phyloP scores from a whole-genome alignment of 2,329 filamentous ascomycete species.

The Pestalotiopsis fici region DNA sequence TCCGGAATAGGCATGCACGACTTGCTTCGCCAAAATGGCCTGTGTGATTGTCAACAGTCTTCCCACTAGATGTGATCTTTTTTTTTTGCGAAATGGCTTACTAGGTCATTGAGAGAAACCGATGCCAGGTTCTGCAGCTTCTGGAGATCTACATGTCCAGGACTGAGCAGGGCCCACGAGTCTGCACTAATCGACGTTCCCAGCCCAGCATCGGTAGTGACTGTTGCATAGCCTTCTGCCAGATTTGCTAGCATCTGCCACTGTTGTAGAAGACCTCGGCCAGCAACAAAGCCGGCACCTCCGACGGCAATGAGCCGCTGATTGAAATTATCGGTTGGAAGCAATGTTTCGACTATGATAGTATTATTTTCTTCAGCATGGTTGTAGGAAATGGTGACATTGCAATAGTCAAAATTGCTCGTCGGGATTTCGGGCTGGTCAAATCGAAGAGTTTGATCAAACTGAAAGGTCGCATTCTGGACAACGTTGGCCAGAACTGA shows the following conservation, averaged over 20 bases:
- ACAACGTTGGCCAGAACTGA: not conserved
- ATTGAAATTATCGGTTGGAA: slow-evolving; percentile 23
- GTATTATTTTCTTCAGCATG: not conserved
- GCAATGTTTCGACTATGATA: not conserved
- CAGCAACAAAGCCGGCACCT: slow-evolving; percentile 29
- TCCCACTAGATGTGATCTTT: not conserved
- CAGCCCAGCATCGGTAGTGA: slow-evolving; percentile 27
- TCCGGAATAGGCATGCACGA: slow-evolving; percentile 35
- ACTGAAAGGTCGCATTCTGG: not conserved
- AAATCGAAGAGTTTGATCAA: not conserved
- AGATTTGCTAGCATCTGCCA: slow-evolving; percentile 18
- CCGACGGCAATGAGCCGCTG: slow-evolving; percentile 28
- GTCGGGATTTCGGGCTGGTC: not conserved
- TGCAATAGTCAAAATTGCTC: not conserved
- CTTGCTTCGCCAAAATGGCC: not conserved
- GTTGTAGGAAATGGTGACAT: not conserved
- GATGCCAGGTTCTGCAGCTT: slow-evolving; percentile 26
- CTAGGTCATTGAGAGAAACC: slow-evolving; percentile 23
- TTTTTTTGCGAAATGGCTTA: not conserved
- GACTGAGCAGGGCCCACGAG: slow-evolving; percentile 17
- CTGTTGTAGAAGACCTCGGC: slow-evolving; percentile 18
- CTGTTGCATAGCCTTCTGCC: slow-evolving; percentile 26
- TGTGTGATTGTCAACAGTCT: not conserved
- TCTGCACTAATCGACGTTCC: slow-evolving; percentile 7
- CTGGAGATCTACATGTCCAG: slow-evolving; percentile 25